Base-by-base conservation (phyloP, 2,329 filamentous ascomycete genomes). In the Colletotrichum scovillei region DNA sequence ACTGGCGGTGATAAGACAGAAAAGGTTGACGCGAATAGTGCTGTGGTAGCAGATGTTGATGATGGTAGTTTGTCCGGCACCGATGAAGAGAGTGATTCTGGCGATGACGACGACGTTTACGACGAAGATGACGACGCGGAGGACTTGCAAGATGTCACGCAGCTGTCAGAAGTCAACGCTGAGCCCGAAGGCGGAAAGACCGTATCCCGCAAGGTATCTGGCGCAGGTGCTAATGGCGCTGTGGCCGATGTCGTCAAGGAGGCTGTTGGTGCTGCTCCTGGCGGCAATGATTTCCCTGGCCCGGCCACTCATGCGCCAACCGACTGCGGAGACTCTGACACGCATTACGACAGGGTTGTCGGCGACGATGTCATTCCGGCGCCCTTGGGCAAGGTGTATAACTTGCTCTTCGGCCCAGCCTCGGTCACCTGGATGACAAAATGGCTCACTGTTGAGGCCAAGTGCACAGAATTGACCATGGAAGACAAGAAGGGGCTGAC, bases 1-100 rank as follows among this genome's bases (percentile, higher is more conserved):
- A 92, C 91, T 0, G 93, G 94, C 6, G 95, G 95, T 26, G 95
- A 98, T 82, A 97, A 97, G 84, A 98, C 95, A 0, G 95, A 97
- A 78, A 97, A 97, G 82, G 88, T 92, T 30, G 92, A 93, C 49
- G 82, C 84, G 72, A 82, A 82, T 46, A 76, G 79, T 0, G 59
- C 52, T 26, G 59, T 75, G 64, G 22, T 69, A 76, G 26, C 82
- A 80, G 72, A 81, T 76, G 78, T 84, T 73, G 82, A 84, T 65
- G 80, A 79, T 56, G 88, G 85, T 46, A 93, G 91, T 35, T 84
- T 81, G 5, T 91, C 88, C 76, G 70, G 83, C 14, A 89, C 88
- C 1, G 90, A 89, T 5, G 89, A 90, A 16, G 88, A 86, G 5
- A 93, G 90, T 75, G 94, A 94, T 12, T 74, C 72, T 30, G 72